These are phyloP conservation scores for Magnaporthiopsis incrustans DNA, from an alignment of 2,329 filamentous ascomycete species.

Conservation along the genomic window DNA sequence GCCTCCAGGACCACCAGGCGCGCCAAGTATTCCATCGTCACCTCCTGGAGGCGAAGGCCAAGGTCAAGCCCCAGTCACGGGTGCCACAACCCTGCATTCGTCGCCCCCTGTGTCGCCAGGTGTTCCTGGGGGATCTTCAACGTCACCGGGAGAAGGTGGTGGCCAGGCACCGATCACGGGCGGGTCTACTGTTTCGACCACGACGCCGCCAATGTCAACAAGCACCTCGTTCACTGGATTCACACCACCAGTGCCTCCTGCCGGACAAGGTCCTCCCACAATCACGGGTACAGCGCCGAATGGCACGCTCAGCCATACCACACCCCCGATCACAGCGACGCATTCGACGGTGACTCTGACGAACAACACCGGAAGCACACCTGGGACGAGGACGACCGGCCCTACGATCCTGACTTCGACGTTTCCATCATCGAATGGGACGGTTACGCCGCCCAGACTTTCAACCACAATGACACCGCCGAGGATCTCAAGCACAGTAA, in stretches of 20 bases:
- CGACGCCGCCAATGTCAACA: background rate
- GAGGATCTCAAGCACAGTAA: background rate
- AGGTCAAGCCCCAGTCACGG: background rate
- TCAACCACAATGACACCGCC: background rate
- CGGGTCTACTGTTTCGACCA: background rate
- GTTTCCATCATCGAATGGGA: background rate
- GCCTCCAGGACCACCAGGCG: too few species aligned
- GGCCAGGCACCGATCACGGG: background rate
- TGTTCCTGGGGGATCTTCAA: background rate
- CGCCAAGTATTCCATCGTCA: background rate
- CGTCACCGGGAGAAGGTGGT: background rate
- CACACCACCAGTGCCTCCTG: background rate
- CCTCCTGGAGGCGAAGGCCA: background rate
- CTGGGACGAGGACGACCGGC: background rate
- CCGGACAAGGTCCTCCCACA: background rate
- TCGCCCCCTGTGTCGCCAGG: background rate
- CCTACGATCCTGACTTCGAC: background rate
- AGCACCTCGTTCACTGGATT: slow-evolving; percentile 5
- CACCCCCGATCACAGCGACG: background rate
- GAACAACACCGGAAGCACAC: background rate
- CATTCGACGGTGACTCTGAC: background rate
- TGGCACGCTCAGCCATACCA: background rate
- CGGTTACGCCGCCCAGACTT: background rate
- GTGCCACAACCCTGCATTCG: background rate
- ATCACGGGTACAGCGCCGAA: background rate